A percentile compares a stretch with the other conserved stretches of the same genome.
phyloP scores from a whole-genome alignment of 2,329 filamentous ascomycete species.

The Endoconidiophora polonica region DNA sequence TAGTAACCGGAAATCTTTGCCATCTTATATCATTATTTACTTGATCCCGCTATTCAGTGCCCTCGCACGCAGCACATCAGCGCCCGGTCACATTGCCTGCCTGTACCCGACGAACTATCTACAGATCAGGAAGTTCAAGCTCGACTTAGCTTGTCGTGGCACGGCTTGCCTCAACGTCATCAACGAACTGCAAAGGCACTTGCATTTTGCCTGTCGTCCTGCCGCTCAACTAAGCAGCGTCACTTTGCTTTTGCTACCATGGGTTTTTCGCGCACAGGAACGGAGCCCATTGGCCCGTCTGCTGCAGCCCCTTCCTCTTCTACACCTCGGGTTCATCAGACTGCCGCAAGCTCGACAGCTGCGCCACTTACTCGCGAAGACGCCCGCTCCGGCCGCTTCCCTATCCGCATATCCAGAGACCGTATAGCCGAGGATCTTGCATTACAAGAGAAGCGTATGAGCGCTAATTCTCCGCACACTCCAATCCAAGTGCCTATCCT shows the following conservation, averaged over 20 bases:
- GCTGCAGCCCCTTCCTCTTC: slow-evolving; percentile 1
- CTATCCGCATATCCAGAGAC: slow-evolving; percentile 9
- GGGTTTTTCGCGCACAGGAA: slow-evolving; percentile 1
- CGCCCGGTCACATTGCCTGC: too few relatives aligned
- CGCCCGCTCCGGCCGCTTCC: slow-evolving; percentile 8
- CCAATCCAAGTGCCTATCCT: not conserved
- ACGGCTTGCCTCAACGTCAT: too few relatives aligned
- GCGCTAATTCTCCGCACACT: not conserved
- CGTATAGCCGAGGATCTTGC: slow-evolving; percentile 1
- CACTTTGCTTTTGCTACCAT: not conserved
- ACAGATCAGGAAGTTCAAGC: too few relatives aligned
- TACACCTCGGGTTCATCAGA: not conserved
- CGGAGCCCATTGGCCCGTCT: not conserved
- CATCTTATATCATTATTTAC: too few relatives aligned
- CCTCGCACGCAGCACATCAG: too few relatives aligned
- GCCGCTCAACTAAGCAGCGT: too few relatives aligned
- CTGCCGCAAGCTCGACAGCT: not conserved
- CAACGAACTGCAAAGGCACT: too few relatives aligned
- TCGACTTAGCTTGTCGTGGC: too few relatives aligned
- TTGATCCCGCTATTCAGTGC: too few relatives aligned
- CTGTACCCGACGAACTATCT: too few relatives aligned
- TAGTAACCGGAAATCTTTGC: too few relatives aligned
- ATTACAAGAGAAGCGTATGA: slow-evolving; percentile 6
- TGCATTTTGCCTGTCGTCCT: too few relatives aligned
- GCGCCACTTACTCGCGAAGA: slow-evolving; percentile 5